Base-by-base conservation (phyloP, 1,284 basidiomycete species). In the Pseudozyma thailandica region DNA sequence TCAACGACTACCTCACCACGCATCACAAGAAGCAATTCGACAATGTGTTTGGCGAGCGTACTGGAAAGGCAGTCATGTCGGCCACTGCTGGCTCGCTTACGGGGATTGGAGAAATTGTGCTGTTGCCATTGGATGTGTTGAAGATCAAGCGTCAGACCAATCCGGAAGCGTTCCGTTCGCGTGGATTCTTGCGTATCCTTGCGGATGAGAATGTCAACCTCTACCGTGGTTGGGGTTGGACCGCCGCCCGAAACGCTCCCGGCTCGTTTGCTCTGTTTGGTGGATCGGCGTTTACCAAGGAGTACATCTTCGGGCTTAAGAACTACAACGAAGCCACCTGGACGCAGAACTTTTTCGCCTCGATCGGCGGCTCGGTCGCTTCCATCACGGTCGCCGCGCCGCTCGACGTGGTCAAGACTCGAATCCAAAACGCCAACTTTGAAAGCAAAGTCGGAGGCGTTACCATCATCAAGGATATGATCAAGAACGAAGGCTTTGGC, bases 161-260 rank as follows among this genome's bases (percentile, higher is more conserved):
- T 53, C 79, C 77, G 1, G 79, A 81, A 45, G 69, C 79, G 1
- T 81, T 82, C 68, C 69, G 81, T 6, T 79, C 77, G 21, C 69
- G 95, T 35, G 94, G 94, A 35, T 88, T 96, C 77, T 72, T 96
- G 58, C 90, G 91, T 53, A 94, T 98, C 74, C 89, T 98, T 83
- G 85, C 90, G 74, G 94, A 98, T 76, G 96, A 98, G 83, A 93
- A 94, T 59, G 80, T 88, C 52, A 90, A 88, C 12, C 88, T 98
- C 35, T 98, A 98, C 85, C 90, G 94, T 72, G 95, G 95, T 37
- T 97, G 94, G 92, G 95, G 94, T 54, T 98, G 95, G 95, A 98
- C 95, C 33, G 92, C 97, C 86, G 94, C 94, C 1, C 89, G 95
- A 57, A 98, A 98, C 82, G 95, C 95, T 2, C 95, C 95, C 3